Conservation (phyloP, 345 rosid genomes). For the Bruguiera parviflora region DNA sequence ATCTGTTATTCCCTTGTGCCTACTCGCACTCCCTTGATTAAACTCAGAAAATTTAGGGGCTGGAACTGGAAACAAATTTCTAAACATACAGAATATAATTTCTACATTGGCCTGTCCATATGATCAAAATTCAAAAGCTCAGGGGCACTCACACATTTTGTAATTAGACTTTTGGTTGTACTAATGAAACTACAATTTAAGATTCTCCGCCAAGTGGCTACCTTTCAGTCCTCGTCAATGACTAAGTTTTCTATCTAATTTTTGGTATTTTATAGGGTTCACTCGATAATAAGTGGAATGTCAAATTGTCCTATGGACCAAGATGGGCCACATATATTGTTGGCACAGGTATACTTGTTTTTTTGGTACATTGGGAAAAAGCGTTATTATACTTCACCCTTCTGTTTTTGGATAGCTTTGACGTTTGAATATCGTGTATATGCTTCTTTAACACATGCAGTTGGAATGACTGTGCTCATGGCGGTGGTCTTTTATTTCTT, state of each 20-base stretch:
- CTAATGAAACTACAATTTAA: background rate
- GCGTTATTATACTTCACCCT: background rate
- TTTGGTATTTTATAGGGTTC: constrained; percentile 47
- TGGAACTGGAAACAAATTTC: background rate
- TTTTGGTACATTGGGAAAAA: too few species aligned
- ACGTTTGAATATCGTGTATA: background rate
- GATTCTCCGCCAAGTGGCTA: background rate
- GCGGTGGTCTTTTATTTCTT: constrained; percentile 51
- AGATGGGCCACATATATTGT: constrained; percentile 84
- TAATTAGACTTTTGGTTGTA: constrained; percentile 6
- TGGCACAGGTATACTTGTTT: constrained; percentile 59
- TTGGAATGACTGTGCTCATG: constrained; percentile 67
- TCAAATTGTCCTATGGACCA: constrained; percentile 77
- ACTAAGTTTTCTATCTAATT: constrained; percentile 1
- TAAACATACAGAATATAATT: background rate
- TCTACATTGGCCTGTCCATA: background rate
- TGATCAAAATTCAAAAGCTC: background rate
- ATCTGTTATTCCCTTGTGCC: constrained; percentile 1
- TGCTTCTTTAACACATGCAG: constrained; percentile 32
- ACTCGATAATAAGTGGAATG: constrained; percentile 50
- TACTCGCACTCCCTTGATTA: background rate
- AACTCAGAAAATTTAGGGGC: background rate
- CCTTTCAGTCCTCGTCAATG: background rate
- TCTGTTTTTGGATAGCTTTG: background rate
- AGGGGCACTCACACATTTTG: background rate